Percentiles rank a stretch among this genome's conserved stretches.
phyloP scores from a whole-genome alignment of 495 filamentous ascomycete species.

The Recurvomyces mirabilis region DNA sequence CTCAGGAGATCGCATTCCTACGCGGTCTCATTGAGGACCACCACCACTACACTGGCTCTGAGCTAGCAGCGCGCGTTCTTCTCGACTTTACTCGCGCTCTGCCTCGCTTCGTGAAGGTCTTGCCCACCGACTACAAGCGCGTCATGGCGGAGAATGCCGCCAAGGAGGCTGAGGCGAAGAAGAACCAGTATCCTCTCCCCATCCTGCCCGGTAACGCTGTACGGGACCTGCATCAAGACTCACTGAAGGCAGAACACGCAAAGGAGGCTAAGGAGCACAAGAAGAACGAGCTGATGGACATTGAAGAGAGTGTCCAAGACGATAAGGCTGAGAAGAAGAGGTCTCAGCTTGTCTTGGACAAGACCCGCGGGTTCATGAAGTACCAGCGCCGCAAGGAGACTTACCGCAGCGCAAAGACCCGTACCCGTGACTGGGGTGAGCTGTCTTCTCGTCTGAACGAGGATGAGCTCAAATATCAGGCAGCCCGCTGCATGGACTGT shows the following conservation, averaged over 20 bases:
- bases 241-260: slow-evolving; percentile 51
- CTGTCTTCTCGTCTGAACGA: slow-evolving; percentile 80
- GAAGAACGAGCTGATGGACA: slow-evolving; percentile 77
- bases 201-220: slow-evolving; percentile 52
- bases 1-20: slow-evolving; percentile 83
- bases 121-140: slow-evolving; percentile 96
- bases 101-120: slow-evolving; percentile 82
- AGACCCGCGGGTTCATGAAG: slow-evolving; percentile 98
- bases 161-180: slow-evolving; percentile 76
- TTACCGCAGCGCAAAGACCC: slow-evolving; percentile 77
- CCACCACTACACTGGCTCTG: slow-evolving; percentile 97
- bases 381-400: slow-evolving; percentile 91
- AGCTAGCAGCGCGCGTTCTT: slow-evolving; percentile 86
- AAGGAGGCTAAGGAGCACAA: slow-evolving; percentile 46
- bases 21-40: slow-evolving; percentile 95
- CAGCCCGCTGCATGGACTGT: slow-evolving; percentile 98
- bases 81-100: slow-evolving; percentile 96
- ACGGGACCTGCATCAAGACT: slow-evolving; percentile 38
- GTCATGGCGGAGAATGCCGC: slow-evolving; percentile 76
- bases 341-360: slow-evolving; percentile 85
- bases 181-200: slow-evolving; percentile 73
- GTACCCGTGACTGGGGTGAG: slow-evolving; percentile 92
- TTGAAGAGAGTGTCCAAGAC: slow-evolving; percentile 88
- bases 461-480: slow-evolving; percentile 97
- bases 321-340: slow-evolving; percentile 86